Evolutionary conservation across 2,329 filamentous ascomycete species (phyloP).

Genomic region (Monascus ruber): DNA sequence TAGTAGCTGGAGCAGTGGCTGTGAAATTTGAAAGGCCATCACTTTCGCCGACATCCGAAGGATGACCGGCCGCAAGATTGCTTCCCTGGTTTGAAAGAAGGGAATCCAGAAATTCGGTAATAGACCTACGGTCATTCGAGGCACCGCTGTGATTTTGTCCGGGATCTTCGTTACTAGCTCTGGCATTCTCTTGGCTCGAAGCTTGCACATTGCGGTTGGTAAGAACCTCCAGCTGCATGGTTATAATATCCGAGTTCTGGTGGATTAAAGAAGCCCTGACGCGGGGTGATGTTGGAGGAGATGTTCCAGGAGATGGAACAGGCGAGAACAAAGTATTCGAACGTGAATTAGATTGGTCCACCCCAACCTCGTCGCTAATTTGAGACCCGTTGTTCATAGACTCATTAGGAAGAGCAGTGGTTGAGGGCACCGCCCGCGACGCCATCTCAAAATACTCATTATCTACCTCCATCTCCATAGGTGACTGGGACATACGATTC

Average conservation of each 20-base stretch:
- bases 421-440: slow-evolving; percentile 8
- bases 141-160: slow-evolving; percentile 5
- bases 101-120: slow-evolving; percentile 26
- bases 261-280: slow-evolving; percentile 33
- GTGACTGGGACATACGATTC: slow-evolving; percentile 27
- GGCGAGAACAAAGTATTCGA: slow-evolving; percentile 31
- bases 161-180: slow-evolving; percentile 6
- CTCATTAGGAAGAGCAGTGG: slow-evolving; percentile 4
- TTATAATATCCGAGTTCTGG: slow-evolving; percentile 32
- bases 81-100: slow-evolving; percentile 20
- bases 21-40: slow-evolving; percentile 15
- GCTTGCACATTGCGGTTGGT: slow-evolving; percentile 18
- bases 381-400: slow-evolving; percentile 5
- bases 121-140: slow-evolving; percentile 14
- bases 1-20: slow-evolving; percentile 7
- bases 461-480: slow-evolving; percentile 27
- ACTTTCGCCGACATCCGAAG: slow-evolving; percentile 9
- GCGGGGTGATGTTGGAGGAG: slow-evolving; percentile 29
- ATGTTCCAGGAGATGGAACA: slow-evolving; percentile 29
- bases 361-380: slow-evolving; percentile 3
- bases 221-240: slow-evolving; percentile 33
- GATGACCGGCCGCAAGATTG: slow-evolving; percentile 5
- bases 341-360: slow-evolving; percentile 19
- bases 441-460: slow-evolving; percentile 19
- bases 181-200: slow-evolving; percentile 8